phyloP scores from a whole-genome alignment of 495 filamentous ascomycete species.

The Letharia lupina region DNA sequence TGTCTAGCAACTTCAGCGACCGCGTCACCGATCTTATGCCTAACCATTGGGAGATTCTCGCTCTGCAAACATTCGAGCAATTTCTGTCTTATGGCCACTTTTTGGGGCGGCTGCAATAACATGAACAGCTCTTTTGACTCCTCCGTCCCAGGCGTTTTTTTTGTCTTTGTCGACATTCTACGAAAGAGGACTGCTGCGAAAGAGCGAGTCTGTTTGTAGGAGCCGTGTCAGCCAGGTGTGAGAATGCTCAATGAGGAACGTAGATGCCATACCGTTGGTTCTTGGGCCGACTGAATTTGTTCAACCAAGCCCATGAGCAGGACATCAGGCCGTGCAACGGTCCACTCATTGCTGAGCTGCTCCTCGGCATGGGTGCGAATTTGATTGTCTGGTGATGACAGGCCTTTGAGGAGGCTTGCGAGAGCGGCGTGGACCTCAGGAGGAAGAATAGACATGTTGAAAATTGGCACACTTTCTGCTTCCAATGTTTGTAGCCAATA shows the following conservation, averaged over 20 bases:
- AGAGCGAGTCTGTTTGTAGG: slow-evolving; percentile 58
- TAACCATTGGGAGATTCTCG: slow-evolving; percentile 61
- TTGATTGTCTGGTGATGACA: slow-evolving; percentile 84
- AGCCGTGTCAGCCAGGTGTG: slow-evolving; percentile 6
- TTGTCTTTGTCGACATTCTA: slow-evolving; percentile 78
- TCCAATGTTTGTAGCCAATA: not conserved
- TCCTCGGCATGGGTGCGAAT: slow-evolving; percentile 81
- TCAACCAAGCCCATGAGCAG: slow-evolving; percentile 90
- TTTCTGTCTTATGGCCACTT: slow-evolving; percentile 68
- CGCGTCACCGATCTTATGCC: slow-evolving; percentile 94
- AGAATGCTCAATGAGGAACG: slow-evolving; percentile 2
- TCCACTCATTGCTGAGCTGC: slow-evolving; percentile 82
- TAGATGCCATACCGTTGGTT: slow-evolving; percentile 41
- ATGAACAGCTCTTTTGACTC: slow-evolving; percentile 76
- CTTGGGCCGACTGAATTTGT: slow-evolving; percentile 67
- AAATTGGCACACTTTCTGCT: not conserved
- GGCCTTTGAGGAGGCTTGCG: slow-evolving; percentile 70
- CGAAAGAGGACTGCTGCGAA: slow-evolving; percentile 94
- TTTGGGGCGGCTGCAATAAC: slow-evolving; percentile 60
- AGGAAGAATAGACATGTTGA: slow-evolving; percentile 75
- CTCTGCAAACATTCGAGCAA: slow-evolving; percentile 64
- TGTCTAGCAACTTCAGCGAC: slow-evolving; percentile 92
- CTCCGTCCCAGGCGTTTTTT: slow-evolving; percentile 61
- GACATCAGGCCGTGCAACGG: slow-evolving; percentile 66
- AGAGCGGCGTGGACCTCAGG: slow-evolving; percentile 75